phyloP scores from a whole-genome alignment of 257 asterid genomes.

The Ajuga chamaepitys region DNA sequence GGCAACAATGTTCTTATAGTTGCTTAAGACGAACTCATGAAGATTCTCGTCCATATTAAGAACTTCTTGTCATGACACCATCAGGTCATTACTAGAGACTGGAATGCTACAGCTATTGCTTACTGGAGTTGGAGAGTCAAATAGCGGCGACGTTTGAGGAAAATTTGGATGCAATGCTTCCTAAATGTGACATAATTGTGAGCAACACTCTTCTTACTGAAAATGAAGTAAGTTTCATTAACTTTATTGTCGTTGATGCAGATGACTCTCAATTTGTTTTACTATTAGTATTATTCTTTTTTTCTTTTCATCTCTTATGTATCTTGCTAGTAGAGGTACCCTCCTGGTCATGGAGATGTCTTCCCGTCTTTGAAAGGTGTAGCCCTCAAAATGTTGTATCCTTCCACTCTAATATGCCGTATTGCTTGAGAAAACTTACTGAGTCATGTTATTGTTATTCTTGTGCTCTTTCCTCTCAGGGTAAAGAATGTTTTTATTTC shows the following conservation, averaged over 20 bases:
- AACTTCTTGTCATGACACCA: slow-evolving; percentile 85
- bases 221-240: slow-evolving; percentile 68
- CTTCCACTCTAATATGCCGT: slow-evolving; percentile 8
- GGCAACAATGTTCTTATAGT: slow-evolving; percentile 91
- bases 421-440: neutral
- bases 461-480: slow-evolving; percentile 36
- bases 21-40: slow-evolving; percentile 97
- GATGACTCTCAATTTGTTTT: neutral
- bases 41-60: slow-evolving; percentile 85
- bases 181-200: slow-evolving; percentile 87
- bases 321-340: slow-evolving; percentile 57
- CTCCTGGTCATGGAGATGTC: slow-evolving; percentile 99
- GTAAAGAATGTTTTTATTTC: slow-evolving; percentile 90
- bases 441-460: slow-evolving; percentile 1
- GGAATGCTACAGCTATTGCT: slow-evolving; percentile 90
- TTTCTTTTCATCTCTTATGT: slow-evolving; percentile 1
- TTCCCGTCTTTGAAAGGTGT: slow-evolving; percentile 91
- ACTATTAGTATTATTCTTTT: neutral
- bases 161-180: slow-evolving; percentile 83
- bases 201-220: slow-evolving; percentile 82
- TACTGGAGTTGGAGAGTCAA: slow-evolving; percentile 64
- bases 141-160: slow-evolving; percentile 82
- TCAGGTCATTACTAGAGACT: slow-evolving; percentile 79
- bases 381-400: slow-evolving; percentile 13
- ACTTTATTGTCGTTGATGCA: too few relatives aligned